These are phyloP conservation scores for Panicum virgatum DNA, from an alignment of 202 grass and related monocot genomes.

Conservation along the genomic window DNA sequence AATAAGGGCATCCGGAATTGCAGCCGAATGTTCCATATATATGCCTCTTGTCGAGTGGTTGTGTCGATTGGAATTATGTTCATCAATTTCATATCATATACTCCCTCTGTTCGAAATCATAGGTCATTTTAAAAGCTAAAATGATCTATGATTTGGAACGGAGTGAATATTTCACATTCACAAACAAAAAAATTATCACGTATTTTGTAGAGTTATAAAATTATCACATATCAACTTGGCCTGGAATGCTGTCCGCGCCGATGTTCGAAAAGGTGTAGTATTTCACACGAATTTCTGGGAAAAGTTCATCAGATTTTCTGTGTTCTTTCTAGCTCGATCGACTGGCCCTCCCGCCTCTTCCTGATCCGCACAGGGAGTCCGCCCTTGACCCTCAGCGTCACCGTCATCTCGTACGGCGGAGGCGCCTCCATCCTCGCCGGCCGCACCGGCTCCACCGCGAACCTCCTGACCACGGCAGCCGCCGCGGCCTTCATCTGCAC, in stretches of 20 bases:
- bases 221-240: too few relatives aligned
- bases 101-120: too few relatives aligned
- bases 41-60: not conserved
- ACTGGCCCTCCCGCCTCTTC: conserved; percentile 31
- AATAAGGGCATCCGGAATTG: not conserved
- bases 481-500: conserved; percentile 56
- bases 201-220: too few relatives aligned
- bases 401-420: conserved; percentile 29
- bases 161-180: too few relatives aligned
- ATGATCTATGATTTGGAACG: too few relatives aligned
- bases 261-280: too few relatives aligned
- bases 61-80: not conserved
- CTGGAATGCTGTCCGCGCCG: too few relatives aligned
- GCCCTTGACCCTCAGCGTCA: conserved; percentile 32
- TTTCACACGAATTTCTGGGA: too few relatives aligned
- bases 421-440: conserved; percentile 41
- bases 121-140: too few relatives aligned
- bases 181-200: too few relatives aligned
- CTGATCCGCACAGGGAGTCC: conserved; percentile 36
- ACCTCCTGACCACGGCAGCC: conserved; percentile 37
- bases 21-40: not conserved
- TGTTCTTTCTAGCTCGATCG: too few relatives aligned
- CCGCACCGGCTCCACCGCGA: conserved; percentile 23
- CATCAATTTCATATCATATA: not conserved
- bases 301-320: not conserved